A percentile compares a stretch with the other conserved stretches of the same genome.
phyloP scores from a whole-genome alignment of 305 asterid genomes.

The Solanum aculeatissimum region DNA sequence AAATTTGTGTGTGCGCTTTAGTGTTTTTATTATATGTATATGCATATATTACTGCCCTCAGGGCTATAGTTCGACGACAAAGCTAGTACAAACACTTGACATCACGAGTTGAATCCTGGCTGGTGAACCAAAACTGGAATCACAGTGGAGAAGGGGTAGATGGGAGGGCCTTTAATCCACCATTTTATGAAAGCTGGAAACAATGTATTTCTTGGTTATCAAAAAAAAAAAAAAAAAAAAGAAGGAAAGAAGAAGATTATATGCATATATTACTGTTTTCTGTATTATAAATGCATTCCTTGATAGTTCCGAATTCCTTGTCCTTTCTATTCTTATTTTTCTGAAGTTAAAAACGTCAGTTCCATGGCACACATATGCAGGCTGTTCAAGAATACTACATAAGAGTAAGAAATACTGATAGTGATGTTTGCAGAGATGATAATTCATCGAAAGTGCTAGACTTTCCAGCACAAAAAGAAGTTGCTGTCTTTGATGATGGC shows the following conservation, averaged over 20 bases:
- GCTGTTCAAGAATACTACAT: conserved; percentile 55
- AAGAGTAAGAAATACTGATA: conserved; percentile 24
- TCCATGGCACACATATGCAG: conserved; percentile 21
- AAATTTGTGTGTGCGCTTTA: background rate
- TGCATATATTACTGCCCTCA: background rate
- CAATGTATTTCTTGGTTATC: background rate
- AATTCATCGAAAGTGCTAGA: conserved; percentile 3
- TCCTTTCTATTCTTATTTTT: background rate
- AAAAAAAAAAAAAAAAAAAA: background rate
- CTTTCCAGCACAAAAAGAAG: conserved; percentile 14
- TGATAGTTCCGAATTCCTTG: background rate
- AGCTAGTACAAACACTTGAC: background rate
- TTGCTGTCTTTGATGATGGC: conserved; percentile 50
- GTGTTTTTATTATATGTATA: background rate
- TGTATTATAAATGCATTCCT: background rate
- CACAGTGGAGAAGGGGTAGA: background rate
- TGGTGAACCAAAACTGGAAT: background rate
- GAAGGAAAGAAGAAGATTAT: too few species aligned
- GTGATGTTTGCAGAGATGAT: conserved; percentile 1
- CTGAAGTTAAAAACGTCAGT: background rate
- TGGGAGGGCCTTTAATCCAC: background rate
- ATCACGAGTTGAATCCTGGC: background rate
- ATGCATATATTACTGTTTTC: background rate
- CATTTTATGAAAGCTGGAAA: background rate
- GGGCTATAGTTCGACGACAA: background rate